Base-by-base conservation (phyloP, 2,329 filamentous ascomycete species). In the Endoconidiophora laricicola region DNA sequence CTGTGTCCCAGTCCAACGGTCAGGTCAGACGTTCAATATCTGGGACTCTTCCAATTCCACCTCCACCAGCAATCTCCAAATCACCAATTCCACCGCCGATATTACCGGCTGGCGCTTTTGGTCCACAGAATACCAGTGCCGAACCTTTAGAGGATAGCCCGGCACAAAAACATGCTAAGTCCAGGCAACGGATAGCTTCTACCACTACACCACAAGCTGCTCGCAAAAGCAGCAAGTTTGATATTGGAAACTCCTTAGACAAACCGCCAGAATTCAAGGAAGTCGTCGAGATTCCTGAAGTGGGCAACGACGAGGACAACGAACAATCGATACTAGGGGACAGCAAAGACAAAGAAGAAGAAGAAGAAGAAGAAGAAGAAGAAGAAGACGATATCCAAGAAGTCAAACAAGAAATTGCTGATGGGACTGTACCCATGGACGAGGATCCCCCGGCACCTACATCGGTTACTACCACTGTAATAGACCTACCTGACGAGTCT, bases 241-340 rank as follows among this genome's bases (percentile, higher is more conserved):
- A 74, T 55, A 67, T 74, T 45, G 61, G 64, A 6, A 68, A 74
- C 53, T 69, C 71, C 3, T 64, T 67, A 5, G 70, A 68, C 58
- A 63, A 61, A 10, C 54, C 40, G 26, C 62, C 67, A 50, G 66
- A 69, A 47, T 59, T 58, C 20, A 61, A 61, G 1, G 58, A 62
- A 4, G 68, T 68, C 46, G 54, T 62, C 18, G 65, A 66, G 39
- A 56, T 62, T 18, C 50, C 29, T 4, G 43, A 48, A 38, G 50
- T 48, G 29, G 44, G 23, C 40, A 22, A 37, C 9, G 45, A 52
- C 23, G 44, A 52, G 39, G 44, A 38, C n/a, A 22, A 46, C 12
- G 24, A 16, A 5, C 39, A 23, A 40, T 29, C 37, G 4, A 46
- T 38, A 23, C 33, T 38, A 46, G 44, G 38, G 24, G 23, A 46